Base-by-base conservation (phyloP, 2,329 filamentous ascomycete species). In the Balansia obtecta region DNA sequence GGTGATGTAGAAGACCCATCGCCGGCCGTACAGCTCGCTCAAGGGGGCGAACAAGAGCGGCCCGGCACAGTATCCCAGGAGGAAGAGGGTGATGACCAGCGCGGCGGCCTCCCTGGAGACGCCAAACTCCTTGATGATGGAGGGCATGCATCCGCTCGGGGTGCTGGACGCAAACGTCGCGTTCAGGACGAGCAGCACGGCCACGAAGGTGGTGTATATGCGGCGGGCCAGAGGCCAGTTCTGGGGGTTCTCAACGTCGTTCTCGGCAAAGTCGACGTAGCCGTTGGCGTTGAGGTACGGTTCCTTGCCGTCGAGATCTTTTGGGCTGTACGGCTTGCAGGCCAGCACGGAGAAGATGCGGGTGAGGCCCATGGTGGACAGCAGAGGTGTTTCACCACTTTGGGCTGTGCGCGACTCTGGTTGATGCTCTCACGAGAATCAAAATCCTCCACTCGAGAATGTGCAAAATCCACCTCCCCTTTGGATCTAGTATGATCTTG, bases 1-100 rank as follows among this genome's bases (percentile, higher is more conserved):
- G 0, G 68, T 69, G 45, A 71, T 60, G 58, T 75, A 72, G 55
- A 79, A 75, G 45, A 79, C 70, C 67, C 69, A 74, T 56, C 74
- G 58, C 8, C 76, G 67, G 12, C 77, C 75, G 59, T 75, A 80
- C 51, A 79, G 75, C 60, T 81, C 78, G 38, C 70, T 75, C 18
- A 80, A 57, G 0, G 77, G 79, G 1, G 77, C 78, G 56, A 78
- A 82, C 2, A 80, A 46, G 2, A 83, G 64, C 0, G 79, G 79
- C 0, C 80, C 80, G 2, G 74, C 71, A 53, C 74, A 75, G 60
- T 82, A 83, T 4, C 65, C 76, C 4, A 79, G 65, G 27, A 80
- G 64, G 55, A 79, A 80, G 10, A 79, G 59, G 0, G 75, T 76
- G 42, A 77, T 73, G 1, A 74, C 73, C 9, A 80, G 64, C 2